Percentiles rank a stretch among this genome's conserved stretches.
phyloP scores from a whole-genome alignment of 2,329 filamentous ascomycete species.

The Aspergillus novofumigatus region DNA sequence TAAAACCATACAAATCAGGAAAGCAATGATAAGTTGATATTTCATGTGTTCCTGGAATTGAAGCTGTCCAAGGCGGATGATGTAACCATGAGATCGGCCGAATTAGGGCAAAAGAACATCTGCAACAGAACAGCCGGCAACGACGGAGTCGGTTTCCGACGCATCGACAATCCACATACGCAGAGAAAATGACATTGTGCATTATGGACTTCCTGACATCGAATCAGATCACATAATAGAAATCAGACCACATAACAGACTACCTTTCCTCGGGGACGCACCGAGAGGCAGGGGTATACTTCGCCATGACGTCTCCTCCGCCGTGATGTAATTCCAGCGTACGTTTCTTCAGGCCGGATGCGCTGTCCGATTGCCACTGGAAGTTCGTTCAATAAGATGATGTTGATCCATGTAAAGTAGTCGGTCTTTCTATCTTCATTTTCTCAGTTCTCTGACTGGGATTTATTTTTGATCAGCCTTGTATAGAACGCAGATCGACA shows the following conservation, averaged over 20 bases:
- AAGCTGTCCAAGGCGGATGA: conserved; percentile 5
- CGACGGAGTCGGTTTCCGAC: neutral
- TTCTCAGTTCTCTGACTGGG: neutral
- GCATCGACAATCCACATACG: neutral
- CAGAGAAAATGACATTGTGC: neutral
- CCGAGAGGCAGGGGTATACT: neutral
- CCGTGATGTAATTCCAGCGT: conserved; percentile 5
- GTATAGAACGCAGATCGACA: neutral
- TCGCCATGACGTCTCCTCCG: neutral
- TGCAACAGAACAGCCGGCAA: neutral
- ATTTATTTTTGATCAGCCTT: neutral
- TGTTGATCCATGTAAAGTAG: neutral
- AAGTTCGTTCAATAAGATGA: conserved; percentile 14
- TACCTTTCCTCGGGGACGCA: neutral
- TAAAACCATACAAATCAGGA: no score
- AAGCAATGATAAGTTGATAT: neutral
- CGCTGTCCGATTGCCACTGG: conserved; percentile 15
- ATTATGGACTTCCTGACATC: neutral
- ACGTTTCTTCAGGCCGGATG: conserved; percentile 1
- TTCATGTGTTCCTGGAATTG: neutral
- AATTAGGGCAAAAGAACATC: neutral
- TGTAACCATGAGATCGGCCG: conserved; percentile 9
- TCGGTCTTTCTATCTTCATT: neutral
- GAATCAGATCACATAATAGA: neutral
- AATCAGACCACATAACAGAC: neutral